Evolutionary conservation across 805 yeast species (phyloP).

Genomic region (Ogataea neopini): DNA sequence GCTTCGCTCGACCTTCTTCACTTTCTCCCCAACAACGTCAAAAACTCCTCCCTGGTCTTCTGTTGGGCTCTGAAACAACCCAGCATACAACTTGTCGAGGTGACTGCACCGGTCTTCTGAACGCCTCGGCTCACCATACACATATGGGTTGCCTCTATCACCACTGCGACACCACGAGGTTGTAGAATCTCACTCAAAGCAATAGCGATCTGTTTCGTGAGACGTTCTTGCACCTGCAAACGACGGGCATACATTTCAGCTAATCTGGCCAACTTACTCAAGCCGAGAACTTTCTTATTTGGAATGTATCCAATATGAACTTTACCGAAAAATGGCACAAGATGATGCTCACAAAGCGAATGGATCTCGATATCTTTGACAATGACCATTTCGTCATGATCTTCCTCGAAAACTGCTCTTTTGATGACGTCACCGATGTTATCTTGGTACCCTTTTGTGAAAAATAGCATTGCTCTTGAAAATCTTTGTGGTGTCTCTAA

Average conservation of each 20-base stretch:
- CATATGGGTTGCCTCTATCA: conserved; percentile 97
- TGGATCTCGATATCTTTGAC: conserved; percentile 92
- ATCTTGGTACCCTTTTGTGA: conserved; percentile 96
- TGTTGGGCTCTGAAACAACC: conserved; percentile 94
- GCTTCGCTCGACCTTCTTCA: conserved; percentile 1
- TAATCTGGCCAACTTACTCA: conserved; percentile 88
- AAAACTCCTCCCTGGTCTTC: conserved; percentile 94
- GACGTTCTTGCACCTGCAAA: conserved; percentile 95
- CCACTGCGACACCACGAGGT: conserved; percentile 98
- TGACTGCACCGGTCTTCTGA: conserved; percentile 90
- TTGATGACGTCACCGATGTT: conserved; percentile 90
- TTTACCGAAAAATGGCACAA: conserved; percentile 96
- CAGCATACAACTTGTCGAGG: conserved; percentile 95
- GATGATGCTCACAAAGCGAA: conserved; percentile 95
- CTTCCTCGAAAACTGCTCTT: conserved; percentile 95
- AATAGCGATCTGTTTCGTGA: conserved; percentile 97
- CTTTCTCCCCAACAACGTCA: conserved; percentile 69
- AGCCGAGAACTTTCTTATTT: conserved; percentile 86
- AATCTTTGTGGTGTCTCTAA: conserved; percentile 94
- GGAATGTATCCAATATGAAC: conserved; percentile 99
- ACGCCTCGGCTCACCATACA: conserved; percentile 99
- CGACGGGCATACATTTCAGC: conserved; percentile 97
- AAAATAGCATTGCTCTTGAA: conserved; percentile 93
- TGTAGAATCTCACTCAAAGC: conserved; percentile 87
- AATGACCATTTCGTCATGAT: conserved; percentile 98